Base-by-base conservation (phyloP, 2,329 filamentous ascomycete species). In the Pseudogymnoascus sp. region DNA sequence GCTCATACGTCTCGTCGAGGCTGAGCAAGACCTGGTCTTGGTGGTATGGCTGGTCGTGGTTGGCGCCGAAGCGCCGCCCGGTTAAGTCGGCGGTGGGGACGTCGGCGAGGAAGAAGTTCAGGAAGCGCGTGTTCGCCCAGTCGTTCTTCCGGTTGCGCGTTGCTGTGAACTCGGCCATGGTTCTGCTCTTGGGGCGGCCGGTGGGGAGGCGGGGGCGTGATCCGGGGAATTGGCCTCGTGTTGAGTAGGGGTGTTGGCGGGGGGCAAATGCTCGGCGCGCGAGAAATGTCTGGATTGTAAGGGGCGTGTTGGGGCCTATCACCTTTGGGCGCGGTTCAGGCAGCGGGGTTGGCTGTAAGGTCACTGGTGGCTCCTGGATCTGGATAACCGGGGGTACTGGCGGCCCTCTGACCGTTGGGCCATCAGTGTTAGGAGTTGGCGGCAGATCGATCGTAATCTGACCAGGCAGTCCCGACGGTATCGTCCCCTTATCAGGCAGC, bases 31-130 rank as follows among this genome's bases (percentile, higher is more conserved):
- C 46, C 46, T 56, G 46, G 10, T 56, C 46, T 11, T 56, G 46
- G 46, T 56, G 46, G n/a, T 56, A 56, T 6, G 46, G 46, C 46
- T 56, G 46, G 26, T 56, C 46, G 10, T 56, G 46, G 26, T 19
- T 7, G 46, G n/a, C 1, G 4, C 46, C 26, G n/a, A 56, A 56
- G 26, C 46, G 26, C 26, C 19, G 4, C 8, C 46, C 46, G 0
- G n/a, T 33, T 19, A 11, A n/a, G n/a, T 56, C 46, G 14, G 8
- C 8, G 10, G 31, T n/a, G n/a, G 46, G 46, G 14, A 33, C 46
- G n/a, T 56, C 46, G 26, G 46, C 46, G 10, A 56, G 5, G 26
- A 56, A 56, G 46, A 56, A 56, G 46, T 56, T 56, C n/a, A 56
- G 26, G 26, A 56, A 56, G 26, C 26, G 26, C 5, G 26, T 56